Base-by-base conservation (phyloP, 176 grass and related monocot genomes). In the Urochloa ruziziensis region DNA sequence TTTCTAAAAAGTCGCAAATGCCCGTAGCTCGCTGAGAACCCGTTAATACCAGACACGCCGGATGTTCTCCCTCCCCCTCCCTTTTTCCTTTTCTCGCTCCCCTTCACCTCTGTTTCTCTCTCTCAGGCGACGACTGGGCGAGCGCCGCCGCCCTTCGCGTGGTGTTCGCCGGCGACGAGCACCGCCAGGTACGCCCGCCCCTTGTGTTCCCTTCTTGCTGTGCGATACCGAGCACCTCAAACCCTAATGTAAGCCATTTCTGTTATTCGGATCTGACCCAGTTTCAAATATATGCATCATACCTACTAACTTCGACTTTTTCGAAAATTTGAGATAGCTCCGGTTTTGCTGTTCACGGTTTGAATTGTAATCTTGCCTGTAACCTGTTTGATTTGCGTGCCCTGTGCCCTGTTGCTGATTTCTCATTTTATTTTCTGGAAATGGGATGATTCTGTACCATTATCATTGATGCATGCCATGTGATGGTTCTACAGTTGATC, bases 401-500 rank as follows among this genome's bases (percentile, higher is more conserved):
- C 33, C 46, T 57, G 64, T n/a, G n/a, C n/a, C 7, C 46, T 82
- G 2, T 48, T 44, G 24, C 10, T 35, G 69, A 42, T 80, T 80
- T 66, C 37, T 67, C 60, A 2, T 8, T 46, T 7, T 37, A 34
- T 76, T 77, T 34, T 17, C 4, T 58, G 28, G 29, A 29, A 11
- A 58, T 74, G 16, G 56, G 29, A 51, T 43, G 58, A 68, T 79
- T 65, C 61, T 74, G 52, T 34, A 28, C 81, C 58, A 70, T 53
- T 72, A n/a, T 64, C 23, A 78, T 44, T 79, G 60, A 86, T 65
- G 32, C 58, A 52, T 78, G 66, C 57, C 59, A 16, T 72, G 16
- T 74, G 25, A 35, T 86, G 72, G 49, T 74, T 67, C 49, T 80
- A 76, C 23, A 82, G 85, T 10, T 59, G 36, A 58, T 67, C 27